phyloP scores from a whole-genome alignment of 306 rosid species.

The Abrus pulchellus region DNA sequence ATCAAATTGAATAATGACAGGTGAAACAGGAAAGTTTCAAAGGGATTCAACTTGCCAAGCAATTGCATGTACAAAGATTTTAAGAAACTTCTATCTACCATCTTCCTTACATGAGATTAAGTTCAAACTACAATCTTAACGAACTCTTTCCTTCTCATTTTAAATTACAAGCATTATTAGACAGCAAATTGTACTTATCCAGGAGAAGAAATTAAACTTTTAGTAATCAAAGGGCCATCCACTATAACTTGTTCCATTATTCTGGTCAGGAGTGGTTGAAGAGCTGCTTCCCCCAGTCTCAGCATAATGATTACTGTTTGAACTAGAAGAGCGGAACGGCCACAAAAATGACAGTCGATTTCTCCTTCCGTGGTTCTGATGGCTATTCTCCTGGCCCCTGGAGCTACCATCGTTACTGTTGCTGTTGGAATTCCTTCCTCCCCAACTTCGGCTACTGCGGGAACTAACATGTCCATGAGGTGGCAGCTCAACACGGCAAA shows the following conservation, averaged over 20 bases:
- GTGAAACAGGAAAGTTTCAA: slow-evolving; percentile 19
- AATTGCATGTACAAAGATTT: slow-evolving; percentile 52
- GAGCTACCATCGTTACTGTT: slow-evolving; percentile 44
- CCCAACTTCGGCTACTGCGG: slow-evolving; percentile 46
- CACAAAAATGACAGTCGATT: slow-evolving; percentile 59
- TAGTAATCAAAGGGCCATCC: slow-evolving; percentile 61
- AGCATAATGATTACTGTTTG: slow-evolving; percentile 51
- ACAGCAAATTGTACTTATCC: slow-evolving; percentile 26
- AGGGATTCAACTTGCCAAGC: slow-evolving; percentile 45
- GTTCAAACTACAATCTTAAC: slow-evolving; percentile 40
- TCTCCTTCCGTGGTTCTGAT: slow-evolving; percentile 65
- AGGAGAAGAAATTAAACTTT: slow-evolving; percentile 30
- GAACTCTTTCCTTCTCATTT: slow-evolving; percentile 42
- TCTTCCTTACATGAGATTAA: slow-evolving; percentile 39
- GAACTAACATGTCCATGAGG: slow-evolving; percentile 56
- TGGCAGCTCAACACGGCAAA: slow-evolving; percentile 84
- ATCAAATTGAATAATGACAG: slow-evolving; percentile 23
- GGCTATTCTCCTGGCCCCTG: slow-evolving; percentile 48
- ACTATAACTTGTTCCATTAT: slow-evolving; percentile 53
- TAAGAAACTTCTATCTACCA: slow-evolving; percentile 44
- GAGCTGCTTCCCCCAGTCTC: slow-evolving; percentile 62
- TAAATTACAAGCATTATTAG: slow-evolving; percentile 48
- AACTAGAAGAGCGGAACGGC: slow-evolving; percentile 71
- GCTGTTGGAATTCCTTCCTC: slow-evolving; percentile 48
- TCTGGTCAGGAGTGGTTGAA: slow-evolving; percentile 58